A percentile compares a stretch with the other conserved stretches of the same genome.
phyloP scores from a whole-genome alignment of 2,329 filamentous ascomycete genomes.

The Clarireedia paspali region DNA sequence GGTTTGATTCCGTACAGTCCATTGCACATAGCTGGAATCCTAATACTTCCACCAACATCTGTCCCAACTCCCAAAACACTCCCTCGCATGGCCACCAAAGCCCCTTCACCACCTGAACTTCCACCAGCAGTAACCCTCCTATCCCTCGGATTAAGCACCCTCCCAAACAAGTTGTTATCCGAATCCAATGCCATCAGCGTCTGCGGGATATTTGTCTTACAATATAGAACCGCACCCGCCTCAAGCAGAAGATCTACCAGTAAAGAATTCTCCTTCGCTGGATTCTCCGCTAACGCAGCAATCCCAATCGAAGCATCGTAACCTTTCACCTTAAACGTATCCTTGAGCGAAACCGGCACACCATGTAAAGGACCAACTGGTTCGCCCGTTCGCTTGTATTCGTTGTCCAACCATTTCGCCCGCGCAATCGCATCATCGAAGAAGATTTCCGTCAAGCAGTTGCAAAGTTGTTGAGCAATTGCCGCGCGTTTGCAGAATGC shows the following conservation, averaged over 20 bases:
- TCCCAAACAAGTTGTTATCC: conserved; percentile 54
- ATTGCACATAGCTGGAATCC: conserved; percentile 40
- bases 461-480: conserved; percentile 40
- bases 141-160: conserved; percentile 56
- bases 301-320: conserved; percentile 48
- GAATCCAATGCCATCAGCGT: conserved; percentile 47
- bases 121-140: conserved; percentile 52
- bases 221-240: conserved; percentile 59
- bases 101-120: conserved; percentile 56
- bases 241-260: conserved; percentile 50
- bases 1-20: conserved; percentile 45
- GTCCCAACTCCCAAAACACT: conserved; percentile 51
- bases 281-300: conserved; percentile 44
- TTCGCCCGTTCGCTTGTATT: conserved; percentile 33
- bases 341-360: conserved; percentile 50
- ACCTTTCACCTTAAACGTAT: conserved; percentile 50
- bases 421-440: conserved; percentile 39
- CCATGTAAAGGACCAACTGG: conserved; percentile 55
- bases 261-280: conserved; percentile 44
- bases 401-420: conserved; percentile 39
- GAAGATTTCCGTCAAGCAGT: conserved; percentile 41
- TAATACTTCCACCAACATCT: conserved; percentile 46
- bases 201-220: conserved; percentile 63
- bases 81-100: conserved; percentile 49
- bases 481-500: conserved; percentile 45